Evolutionary conservation across 352 stramenopile species (phyloP).

Genomic region (Hyaloperonospora brassicae): DNA sequence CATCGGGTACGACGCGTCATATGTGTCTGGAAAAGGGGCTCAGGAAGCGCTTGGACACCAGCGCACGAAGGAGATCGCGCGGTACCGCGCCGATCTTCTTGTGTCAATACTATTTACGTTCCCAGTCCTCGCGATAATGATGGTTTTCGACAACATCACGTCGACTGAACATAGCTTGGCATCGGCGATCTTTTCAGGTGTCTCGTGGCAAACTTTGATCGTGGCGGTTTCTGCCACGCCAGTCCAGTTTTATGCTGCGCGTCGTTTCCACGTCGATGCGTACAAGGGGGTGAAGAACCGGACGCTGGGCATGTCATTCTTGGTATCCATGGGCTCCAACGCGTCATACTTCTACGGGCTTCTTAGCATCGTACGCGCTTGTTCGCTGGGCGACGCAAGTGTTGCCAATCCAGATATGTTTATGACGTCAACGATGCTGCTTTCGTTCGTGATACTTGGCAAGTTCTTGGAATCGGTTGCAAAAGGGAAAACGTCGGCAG

Average conservation of each 20-base stretch:
- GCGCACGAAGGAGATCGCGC: slow-evolving; percentile 63
- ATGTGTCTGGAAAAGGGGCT: slow-evolving; percentile 51
- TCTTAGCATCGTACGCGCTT: slow-evolving; percentile 77
- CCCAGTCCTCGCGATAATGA: slow-evolving; percentile 91
- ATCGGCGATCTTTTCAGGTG: slow-evolving; percentile 41
- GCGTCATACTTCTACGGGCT: slow-evolving; percentile 94
- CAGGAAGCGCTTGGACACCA: slow-evolving; percentile 80
- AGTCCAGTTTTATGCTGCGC: slow-evolving; percentile 92
- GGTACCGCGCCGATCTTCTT: slow-evolving; percentile 83
- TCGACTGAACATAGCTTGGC: slow-evolving; percentile 43
- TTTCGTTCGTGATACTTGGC: slow-evolving; percentile 97
- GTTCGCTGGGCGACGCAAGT: slow-evolving; percentile 53
- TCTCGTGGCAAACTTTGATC: slow-evolving; percentile 76
- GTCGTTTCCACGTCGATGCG: slow-evolving; percentile 91
- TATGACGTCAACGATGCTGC: slow-evolving; percentile 96
- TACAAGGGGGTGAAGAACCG: slow-evolving; percentile 88
- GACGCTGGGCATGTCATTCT: slow-evolving; percentile 93
- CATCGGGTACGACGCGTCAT: slow-evolving; percentile 86
- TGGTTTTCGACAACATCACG: slow-evolving; percentile 77
- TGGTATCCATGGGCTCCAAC: slow-evolving; percentile 95
- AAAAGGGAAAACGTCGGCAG: slow-evolving; percentile 91
- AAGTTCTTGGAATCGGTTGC: slow-evolving; percentile 95
- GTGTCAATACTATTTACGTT: slow-evolving; percentile 88
- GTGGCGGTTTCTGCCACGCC: slow-evolving; percentile 85
- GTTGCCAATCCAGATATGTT: slow-evolving; percentile 88